A percentile compares a stretch with the other conserved stretches of the same genome.
Conservation (phyloP, 2,329 filamentous ascomycete genomes). For the Chalaropsis ovoidea region DNA sequence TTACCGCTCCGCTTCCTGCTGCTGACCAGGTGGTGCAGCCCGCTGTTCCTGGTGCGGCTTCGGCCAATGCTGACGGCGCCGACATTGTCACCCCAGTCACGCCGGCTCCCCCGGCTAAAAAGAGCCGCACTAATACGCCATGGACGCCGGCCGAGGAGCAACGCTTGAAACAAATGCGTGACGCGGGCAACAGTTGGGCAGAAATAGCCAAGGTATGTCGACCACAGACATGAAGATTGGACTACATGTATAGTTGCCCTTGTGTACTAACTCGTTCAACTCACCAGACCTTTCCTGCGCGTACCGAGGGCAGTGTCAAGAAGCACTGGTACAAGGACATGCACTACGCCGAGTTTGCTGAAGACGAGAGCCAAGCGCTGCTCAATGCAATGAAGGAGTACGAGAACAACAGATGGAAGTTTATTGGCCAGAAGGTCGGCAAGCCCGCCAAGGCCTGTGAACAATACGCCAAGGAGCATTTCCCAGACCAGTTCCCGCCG, state of each 20-base stretch:
- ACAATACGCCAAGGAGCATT: constrained; percentile 95
- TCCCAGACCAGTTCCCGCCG: constrained; percentile 40
- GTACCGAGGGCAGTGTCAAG: constrained; percentile 96
- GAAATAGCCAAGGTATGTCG: constrained; percentile 95
- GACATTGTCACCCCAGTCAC: constrained; percentile 24
- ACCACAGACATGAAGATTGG: background rate
- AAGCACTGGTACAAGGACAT: constrained; percentile 99
- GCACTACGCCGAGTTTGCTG: constrained; percentile 97
- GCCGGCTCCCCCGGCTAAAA: constrained; percentile 51
- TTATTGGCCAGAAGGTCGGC: constrained; percentile 89
- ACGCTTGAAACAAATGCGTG: constrained; percentile 84
- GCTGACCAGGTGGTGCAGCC: constrained; percentile 29
- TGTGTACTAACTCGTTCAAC: background rate
- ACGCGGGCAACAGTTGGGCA: constrained; percentile 88
- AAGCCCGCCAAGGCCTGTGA: constrained; percentile 81
- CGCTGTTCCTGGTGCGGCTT: constrained; percentile 30
- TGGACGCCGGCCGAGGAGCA: constrained; percentile 95
- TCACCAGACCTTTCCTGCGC: constrained; percentile 69
- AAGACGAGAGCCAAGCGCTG: constrained; percentile 80
- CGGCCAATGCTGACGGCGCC: background rate
- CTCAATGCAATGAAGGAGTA: constrained; percentile 96
- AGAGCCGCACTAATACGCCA: constrained; percentile 94
- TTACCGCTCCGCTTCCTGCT: constrained; percentile 30
- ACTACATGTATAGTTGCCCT: background rate
- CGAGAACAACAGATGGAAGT: constrained; percentile 97